These are phyloP conservation scores for Lachancea waltii DNA, from an alignment of 805 yeast species.

Conservation along the genomic window DNA sequence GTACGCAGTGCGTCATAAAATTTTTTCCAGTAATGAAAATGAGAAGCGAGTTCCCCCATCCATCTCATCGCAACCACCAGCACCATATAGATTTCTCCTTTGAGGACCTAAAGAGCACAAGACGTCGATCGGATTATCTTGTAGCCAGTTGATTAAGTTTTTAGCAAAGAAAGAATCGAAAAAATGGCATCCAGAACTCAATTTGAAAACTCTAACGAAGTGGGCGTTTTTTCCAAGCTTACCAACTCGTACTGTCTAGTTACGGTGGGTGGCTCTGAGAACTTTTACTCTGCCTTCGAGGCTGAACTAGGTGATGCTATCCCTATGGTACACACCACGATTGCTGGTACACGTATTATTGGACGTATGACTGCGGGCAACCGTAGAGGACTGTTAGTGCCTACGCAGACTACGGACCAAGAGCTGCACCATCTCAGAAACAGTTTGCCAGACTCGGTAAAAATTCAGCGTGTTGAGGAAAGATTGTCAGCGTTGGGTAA, in stretches of 20 bases:
- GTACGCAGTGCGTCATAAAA: no score
- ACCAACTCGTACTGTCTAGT: conserved; percentile 95
- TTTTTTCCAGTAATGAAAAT: no score
- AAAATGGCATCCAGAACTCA: conserved; percentile 66
- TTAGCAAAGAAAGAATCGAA: background rate
- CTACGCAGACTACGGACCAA: conserved; percentile 97
- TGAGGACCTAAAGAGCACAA: no score
- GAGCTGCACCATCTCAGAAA: conserved; percentile 96
- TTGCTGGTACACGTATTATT: conserved; percentile 95
- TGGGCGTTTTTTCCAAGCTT: conserved; percentile 90
- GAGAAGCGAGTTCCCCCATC: no score
- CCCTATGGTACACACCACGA: conserved; percentile 95
- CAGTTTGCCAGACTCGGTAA: conserved; percentile 89
- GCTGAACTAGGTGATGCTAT: conserved; percentile 95
- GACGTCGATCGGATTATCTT: background rate
- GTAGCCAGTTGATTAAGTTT: background rate
- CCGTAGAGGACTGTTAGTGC: conserved; percentile 94
- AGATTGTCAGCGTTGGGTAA: conserved; percentile 95
- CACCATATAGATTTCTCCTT: no score
- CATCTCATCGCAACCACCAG: no score
- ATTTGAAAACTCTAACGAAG: conserved; percentile 82
- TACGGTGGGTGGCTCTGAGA: conserved; percentile 92
- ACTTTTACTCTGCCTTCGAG: conserved; percentile 89
- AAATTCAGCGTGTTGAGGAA: conserved; percentile 97
- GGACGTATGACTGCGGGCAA: conserved; percentile 99